Base-by-base conservation (phyloP, 1,139 yeast genomes). In the Saccharomycopsis hybrid region DNA sequence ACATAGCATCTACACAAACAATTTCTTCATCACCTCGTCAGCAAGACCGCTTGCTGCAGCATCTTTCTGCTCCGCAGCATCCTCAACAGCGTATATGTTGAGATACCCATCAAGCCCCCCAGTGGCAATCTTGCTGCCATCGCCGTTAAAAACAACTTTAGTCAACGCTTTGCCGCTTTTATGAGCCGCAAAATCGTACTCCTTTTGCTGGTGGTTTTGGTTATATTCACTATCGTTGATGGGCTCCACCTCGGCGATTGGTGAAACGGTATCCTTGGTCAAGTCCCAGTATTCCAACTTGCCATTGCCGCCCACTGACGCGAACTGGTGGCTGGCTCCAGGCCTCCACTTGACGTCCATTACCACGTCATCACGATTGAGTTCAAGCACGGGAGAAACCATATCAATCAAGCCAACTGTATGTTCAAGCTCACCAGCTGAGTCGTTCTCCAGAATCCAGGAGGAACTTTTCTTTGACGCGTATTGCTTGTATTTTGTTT, bases 211-310 rank as follows among this genome's bases (percentile, higher is more conserved):
- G n/a, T 28, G n/a, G 3, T 27, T 24, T 7, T 5, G 4, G 25
- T 5, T 18, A 5, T 25, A 24, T 5, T 9, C 8, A 25, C 11
- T 9, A 30, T 32, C 30, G 32, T 30, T 43, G 25, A 33, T 24
- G 5, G 42, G 41, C 5, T 5, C 64, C 65, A 48, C 55, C 53
- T 66, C 57, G 7, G 64, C 56, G 1, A 73, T 52, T 2, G 82
- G 77, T 8, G 64, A 62, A 51, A 73, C 73, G 2, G 69, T 48
- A 52, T 66, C 70, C n/a, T 56, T 59, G 5, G 62, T 59, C 39
- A 82, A 61, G 58, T 81, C 80, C 85, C 85, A 81, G 27, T 78
- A 63, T 51, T 78, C 77, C n/a, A 80, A 58, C 9, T 65, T 58
- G 0, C 79, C 70, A 1, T 69, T 63, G 2, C 75, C 69, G 3